A percentile compares a stretch with the other conserved stretches of the same genome.
These are phyloP conservation scores for Leptomonas pyrrhocoris DNA, from an alignment of 208 protist genomes.

Conservation along the genomic window DNA sequence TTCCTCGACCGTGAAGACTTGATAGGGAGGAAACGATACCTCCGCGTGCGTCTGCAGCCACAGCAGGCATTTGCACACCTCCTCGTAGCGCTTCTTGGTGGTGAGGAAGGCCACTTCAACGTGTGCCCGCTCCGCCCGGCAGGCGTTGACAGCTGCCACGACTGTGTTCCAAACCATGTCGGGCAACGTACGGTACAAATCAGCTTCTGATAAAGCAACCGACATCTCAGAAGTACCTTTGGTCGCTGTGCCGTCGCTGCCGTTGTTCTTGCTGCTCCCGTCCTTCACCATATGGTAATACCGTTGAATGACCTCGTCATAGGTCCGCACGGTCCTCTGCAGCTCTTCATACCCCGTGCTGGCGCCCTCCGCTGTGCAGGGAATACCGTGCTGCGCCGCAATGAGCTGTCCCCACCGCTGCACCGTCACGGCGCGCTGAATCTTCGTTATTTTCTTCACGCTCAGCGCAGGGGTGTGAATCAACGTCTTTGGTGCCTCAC, in stretches of 20 bases:
- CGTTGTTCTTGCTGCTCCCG: not conserved
- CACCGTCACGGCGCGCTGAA: conserved; percentile 2
- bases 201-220: conserved; percentile 3
- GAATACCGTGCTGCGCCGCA: conserved; percentile 15
- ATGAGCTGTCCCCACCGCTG: conserved; percentile 13
- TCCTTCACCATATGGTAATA: conserved; percentile 14
- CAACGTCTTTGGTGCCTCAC: conserved; percentile 4
- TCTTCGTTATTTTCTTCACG: conserved; percentile 13
- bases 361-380: not conserved
- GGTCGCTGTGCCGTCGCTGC: not conserved
- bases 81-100: conserved; percentile 5
- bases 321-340: conserved; percentile 5
- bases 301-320: not conserved
- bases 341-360: conserved; percentile 16
- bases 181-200: not conserved
- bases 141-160: conserved; percentile 17
- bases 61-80: conserved; percentile 20
- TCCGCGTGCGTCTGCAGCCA: conserved; percentile 18
- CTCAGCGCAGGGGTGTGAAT: conserved; percentile 20
- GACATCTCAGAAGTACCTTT: not conserved
- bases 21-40: conserved; percentile 26
- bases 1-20: conserved; percentile 22
- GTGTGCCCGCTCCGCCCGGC: not conserved
- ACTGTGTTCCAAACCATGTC: conserved; percentile 16
- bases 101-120: conserved; percentile 37